Percentiles rank a stretch among this genome's conserved stretches.
phyloP scores from a whole-genome alignment of 176 grass and related monocot species.

The Olyra latifolia region DNA sequence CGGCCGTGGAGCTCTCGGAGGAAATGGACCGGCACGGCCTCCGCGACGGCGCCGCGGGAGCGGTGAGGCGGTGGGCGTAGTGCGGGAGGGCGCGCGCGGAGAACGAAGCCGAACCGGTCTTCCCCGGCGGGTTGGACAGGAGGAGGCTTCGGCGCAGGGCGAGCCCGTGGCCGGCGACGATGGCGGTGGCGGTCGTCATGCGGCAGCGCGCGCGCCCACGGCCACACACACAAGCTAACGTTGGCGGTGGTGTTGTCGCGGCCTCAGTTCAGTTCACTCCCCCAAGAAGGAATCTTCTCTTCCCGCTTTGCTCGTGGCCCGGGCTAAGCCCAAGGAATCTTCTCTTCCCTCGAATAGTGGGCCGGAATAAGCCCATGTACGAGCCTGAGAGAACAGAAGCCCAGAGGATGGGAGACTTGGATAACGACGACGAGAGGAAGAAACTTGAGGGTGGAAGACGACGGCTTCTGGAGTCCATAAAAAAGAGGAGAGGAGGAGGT shows the following conservation, averaged over 20 bases:
- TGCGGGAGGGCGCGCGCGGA: conserved; percentile 15
- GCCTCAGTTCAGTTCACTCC: conserved; percentile 7
- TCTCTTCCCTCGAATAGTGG: background rate
- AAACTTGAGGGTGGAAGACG: conserved; percentile 48
- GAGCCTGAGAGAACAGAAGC: background rate
- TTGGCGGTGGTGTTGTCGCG: conserved; percentile 28
- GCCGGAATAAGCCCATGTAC: conserved; percentile 23
- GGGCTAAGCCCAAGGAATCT: conserved; percentile 18
- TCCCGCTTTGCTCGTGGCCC: background rate
- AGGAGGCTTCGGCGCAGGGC: conserved; percentile 30
- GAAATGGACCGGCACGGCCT: conserved; percentile 47
- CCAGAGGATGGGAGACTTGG: background rate
- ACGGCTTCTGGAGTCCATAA: conserved; percentile 39
- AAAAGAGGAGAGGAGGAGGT: conserved; percentile 25
- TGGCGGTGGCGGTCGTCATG: conserved; percentile 57
- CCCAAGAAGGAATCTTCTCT: background rate
- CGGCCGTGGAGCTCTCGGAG: conserved; percentile 46
- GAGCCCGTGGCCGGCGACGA: conserved; percentile 41
- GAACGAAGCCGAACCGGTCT: background rate
- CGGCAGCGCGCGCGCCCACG: conserved; percentile 25
- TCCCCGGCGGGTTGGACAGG: conserved; percentile 23
- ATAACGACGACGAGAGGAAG: conserved; percentile 31
- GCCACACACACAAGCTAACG: conserved; percentile 65
- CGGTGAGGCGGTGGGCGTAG: conserved; percentile 22
- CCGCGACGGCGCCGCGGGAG: background rate